phyloP scores from a whole-genome alignment of 345 rosid genomes.

The Salix udensis region DNA sequence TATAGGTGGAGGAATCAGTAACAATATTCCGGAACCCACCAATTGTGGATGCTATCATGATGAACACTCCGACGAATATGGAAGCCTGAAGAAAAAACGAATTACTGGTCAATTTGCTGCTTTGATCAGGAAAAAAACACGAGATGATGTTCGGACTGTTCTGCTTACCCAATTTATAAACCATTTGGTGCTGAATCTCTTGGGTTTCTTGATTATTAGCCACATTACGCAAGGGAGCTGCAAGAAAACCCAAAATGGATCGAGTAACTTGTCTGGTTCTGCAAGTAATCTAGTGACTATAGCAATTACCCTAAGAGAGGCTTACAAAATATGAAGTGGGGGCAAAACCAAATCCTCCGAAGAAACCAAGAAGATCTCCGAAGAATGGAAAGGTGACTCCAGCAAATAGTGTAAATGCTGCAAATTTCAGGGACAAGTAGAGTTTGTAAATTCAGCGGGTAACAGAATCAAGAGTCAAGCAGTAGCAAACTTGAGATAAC shows the following conservation, averaged over 20 bases:
- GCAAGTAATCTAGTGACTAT: neutral
- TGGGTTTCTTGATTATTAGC: constrained; percentile 86
- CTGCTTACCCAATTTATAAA: constrained; percentile 77
- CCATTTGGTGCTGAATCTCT: constrained; percentile 66
- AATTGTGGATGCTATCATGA: constrained; percentile 85
- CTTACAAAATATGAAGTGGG: constrained; percentile 92
- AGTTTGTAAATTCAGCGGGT: neutral
- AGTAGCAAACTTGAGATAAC: neutral
- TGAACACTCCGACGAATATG: constrained; percentile 62
- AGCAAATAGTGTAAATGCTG: constrained; percentile 78
- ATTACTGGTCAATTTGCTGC: neutral
- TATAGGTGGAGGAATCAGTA: constrained; percentile 69
- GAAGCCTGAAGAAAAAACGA: constrained; percentile 37
- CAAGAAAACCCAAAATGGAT: constrained; percentile 6
- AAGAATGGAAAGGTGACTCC: constrained; percentile 94
- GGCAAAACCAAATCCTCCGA: constrained; percentile 95
- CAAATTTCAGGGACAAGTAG: neutral
- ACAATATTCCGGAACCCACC: constrained; percentile 88
- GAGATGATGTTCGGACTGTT: neutral
- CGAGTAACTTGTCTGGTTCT: neutral
- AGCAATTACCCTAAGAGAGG: neutral
- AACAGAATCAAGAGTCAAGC: neutral
- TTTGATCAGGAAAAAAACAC: neutral
- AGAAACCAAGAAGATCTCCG: constrained; percentile 94
- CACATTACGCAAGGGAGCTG: constrained; percentile 96